Base-by-base conservation (phyloP, 306 rosid species). In the Nissolia schottii region DNA sequence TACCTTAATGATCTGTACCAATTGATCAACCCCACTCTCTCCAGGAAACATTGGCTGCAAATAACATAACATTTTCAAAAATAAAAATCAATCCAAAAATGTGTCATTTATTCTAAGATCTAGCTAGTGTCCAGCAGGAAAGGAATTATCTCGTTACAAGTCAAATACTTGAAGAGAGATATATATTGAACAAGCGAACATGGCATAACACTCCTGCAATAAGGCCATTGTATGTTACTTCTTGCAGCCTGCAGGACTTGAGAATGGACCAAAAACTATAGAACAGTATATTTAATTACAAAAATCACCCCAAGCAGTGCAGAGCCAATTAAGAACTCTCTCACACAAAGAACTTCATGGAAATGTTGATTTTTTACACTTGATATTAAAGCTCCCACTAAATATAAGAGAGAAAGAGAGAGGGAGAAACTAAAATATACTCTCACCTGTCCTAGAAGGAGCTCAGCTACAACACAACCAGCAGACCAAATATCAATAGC, bases 1-100 rank as follows among this genome's bases (percentile, higher is more conserved):
- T 67, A 93, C 98, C 94, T 93, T 93, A 58, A 93, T 93, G 67
- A 93, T 93, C 85, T 93, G 97, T 16, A 93, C 98, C 81, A 93
- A 82, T 78, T 93, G 98, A 90, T 93, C 98, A 73, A 93, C 96
- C 15, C 97, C 97, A 73, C 96, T 93, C 68, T 90, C 98, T 32
- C 98, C 98, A 5, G 98, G 98, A 89, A 93, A 93, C 84, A 93
- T 55, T 8, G 98, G 98, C 98, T 93, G 92, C 84, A 88, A 65
- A 76, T 9, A 66, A 79, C 40, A 48, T 13, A 60, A 62, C 37
- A 70, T 53, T 70, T 37, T 67, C 23, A 54, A 14, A 65, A 50
- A 81, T 73, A 31, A 35, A 56, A 28, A 82, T 76, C 64, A 72
- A 43, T 55, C 64, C 41, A 55, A 70, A 34, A 56, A 12, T 49